Conservation (phyloP, 208 protist genomes). For the Sergeia podlipaevii region DNA sequence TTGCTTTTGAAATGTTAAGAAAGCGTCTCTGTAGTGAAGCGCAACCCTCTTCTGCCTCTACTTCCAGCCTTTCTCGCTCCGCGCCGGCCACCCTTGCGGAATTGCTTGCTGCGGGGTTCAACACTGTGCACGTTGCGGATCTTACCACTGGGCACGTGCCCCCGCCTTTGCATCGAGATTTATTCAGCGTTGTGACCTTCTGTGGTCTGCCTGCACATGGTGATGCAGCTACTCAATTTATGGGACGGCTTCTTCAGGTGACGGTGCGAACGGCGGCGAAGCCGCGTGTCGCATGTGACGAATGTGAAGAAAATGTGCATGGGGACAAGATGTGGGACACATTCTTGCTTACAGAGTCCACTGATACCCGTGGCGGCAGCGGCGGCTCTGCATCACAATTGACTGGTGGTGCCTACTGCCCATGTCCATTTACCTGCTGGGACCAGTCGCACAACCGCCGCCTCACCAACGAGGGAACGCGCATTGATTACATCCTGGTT, state of each 20-base stretch:
- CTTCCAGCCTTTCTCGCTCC: conserved; percentile 10
- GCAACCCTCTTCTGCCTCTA: conserved; percentile 9
- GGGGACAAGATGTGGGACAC: conserved; percentile 19
- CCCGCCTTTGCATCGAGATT: conserved; percentile 43
- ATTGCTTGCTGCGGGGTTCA: conserved; percentile 47
- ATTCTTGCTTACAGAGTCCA: conserved; percentile 24
- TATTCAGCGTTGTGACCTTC: conserved; percentile 55
- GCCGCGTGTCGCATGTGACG: background rate
- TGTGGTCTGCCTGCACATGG: conserved; percentile 67
- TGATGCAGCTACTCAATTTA: conserved; percentile 50
- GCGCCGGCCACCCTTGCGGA: conserved; percentile 27
- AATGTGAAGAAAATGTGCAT: conserved; percentile 16
- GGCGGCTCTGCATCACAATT: background rate
- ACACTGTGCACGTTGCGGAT: conserved; percentile 33
- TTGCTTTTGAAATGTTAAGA: too few species aligned
- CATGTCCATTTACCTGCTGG: conserved; percentile 88
- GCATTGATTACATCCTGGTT: conserved; percentile 90
- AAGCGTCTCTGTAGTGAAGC: background rate
- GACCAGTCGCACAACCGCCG: conserved; percentile 87
- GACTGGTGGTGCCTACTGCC: conserved; percentile 32
- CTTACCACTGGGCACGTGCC: conserved; percentile 25
- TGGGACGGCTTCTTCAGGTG: conserved; percentile 42
- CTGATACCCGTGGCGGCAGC: background rate
- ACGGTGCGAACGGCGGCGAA: conserved; percentile 3
- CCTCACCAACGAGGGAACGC: conserved; percentile 79